Percentiles rank a stretch among this genome's conserved stretches.
Evolutionary conservation across 179 eudicot species (phyloP).

Genomic region (Beta lomatogona): DNA sequence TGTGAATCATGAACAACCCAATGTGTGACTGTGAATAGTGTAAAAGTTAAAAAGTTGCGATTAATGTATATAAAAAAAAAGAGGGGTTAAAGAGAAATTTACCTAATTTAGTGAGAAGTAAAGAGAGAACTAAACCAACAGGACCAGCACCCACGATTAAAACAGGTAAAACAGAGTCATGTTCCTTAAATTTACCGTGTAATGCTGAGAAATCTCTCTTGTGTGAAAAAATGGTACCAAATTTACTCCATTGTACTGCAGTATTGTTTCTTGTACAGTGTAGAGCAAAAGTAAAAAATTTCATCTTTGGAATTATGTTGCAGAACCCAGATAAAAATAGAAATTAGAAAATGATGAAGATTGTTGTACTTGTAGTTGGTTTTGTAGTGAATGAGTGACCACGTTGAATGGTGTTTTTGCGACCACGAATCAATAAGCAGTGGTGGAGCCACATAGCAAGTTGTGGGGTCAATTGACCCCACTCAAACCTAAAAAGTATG

Average conservation of each 20-base stretch:
- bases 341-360: no score
- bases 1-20: no score
- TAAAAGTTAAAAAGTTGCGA: no score
- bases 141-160: slow-evolving; percentile 96
- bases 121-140: slow-evolving; percentile 79
- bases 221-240: slow-evolving; percentile 6
- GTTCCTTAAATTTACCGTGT: slow-evolving; percentile 11
- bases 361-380: no score
- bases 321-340: neutral
- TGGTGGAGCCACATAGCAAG: no score
- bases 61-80: neutral
- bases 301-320: slow-evolving; percentile 14
- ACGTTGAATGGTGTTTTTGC: no score
- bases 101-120: slow-evolving; percentile 92
- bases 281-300: slow-evolving; percentile 9
- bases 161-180: slow-evolving; percentile 63
- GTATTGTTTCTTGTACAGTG: neutral
- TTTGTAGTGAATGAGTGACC: no score
- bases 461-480: no score
- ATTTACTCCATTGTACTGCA: neutral
- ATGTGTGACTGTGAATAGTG: no score
- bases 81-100: slow-evolving; percentile 25
- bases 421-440: no score
- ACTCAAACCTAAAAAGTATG: no score
- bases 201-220: slow-evolving; percentile 27